Conservation (phyloP, 2,329 filamentous ascomycete genomes). For the Penicillium sp. region DNA sequence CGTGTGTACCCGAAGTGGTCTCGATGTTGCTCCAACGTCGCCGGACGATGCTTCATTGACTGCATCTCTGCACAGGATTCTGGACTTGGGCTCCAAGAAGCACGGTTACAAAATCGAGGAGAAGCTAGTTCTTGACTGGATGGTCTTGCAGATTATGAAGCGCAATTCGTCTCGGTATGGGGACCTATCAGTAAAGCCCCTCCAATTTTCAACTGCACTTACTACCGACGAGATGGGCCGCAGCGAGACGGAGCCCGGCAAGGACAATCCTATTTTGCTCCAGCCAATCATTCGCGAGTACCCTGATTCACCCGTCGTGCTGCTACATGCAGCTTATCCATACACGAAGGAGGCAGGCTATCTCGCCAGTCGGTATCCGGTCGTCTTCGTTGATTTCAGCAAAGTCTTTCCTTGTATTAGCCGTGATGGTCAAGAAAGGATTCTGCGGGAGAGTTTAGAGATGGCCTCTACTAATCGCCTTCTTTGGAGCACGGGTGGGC, state of each 20-base stretch:
- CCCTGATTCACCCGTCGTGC: conserved; percentile 64
- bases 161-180: conserved; percentile 44
- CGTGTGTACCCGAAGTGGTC: conserved; percentile 72
- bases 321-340: conserved; percentile 76
- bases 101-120: conserved; percentile 47
- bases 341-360: conserved; percentile 74
- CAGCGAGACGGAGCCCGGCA: conserved; percentile 64
- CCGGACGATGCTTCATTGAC: conserved; percentile 35
- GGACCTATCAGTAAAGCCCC: conserved; percentile 54
- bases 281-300: conserved; percentile 67
- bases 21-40: conserved; percentile 53
- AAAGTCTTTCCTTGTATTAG: conserved; percentile 76
- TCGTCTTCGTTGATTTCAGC: conserved; percentile 77
- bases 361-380: conserved; percentile 67
- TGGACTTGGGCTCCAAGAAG: conserved; percentile 21
- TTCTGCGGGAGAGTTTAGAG: conserved; percentile 68
- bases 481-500: conserved; percentile 73
- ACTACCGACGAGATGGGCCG: conserved; percentile 56
- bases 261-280: conserved; percentile 67
- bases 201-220: conserved; percentile 70
- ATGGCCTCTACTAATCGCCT: conserved; percentile 69
- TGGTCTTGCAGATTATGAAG: conserved; percentile 59
- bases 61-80: conserved; percentile 24
- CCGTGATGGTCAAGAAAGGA: conserved; percentile 65
- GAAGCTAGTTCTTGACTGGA: conserved; percentile 60